Percentiles rank a stretch among this genome's conserved stretches.
Conservation (phyloP, 83 land plant species). For the Picea engelmannii region DNA sequence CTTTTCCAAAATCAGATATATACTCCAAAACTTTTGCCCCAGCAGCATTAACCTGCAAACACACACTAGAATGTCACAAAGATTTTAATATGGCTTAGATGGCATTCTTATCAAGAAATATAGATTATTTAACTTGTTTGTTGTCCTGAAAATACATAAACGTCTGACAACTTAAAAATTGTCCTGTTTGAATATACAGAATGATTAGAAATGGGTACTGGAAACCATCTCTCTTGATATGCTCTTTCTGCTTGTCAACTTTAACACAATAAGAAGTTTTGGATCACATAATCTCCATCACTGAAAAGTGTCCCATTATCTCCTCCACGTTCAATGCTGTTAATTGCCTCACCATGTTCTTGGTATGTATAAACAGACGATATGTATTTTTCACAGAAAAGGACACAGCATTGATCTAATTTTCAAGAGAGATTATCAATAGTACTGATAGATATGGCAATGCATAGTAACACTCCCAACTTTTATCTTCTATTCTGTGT, state of each 20-base stretch:
- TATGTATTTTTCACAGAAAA: neutral
- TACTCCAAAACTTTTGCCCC: slow-evolving; percentile 87
- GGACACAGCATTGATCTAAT: neutral
- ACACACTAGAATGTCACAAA: neutral
- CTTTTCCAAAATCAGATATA: slow-evolving; percentile 82
- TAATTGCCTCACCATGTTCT: neutral
- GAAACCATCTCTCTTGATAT: neutral
- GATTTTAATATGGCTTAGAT: no score
- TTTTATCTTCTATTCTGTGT: neutral
- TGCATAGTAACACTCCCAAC: no score
- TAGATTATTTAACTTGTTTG: no score
- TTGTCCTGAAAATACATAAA: no score
- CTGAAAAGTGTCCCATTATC: neutral
- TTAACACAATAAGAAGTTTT: neutral
- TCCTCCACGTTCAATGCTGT: neutral
- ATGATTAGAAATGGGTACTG: neutral
- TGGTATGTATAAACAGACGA: neutral
- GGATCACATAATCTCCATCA: neutral
- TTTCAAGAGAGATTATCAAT: neutral
- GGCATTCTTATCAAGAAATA: no score
- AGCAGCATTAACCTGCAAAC: slow-evolving; percentile 75
- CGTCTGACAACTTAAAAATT: neutral
- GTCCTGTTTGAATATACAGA: neutral
- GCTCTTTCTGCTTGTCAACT: neutral
- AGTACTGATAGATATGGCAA: neutral